Percentiles rank a stretch among this genome's conserved stretches.
Conservation (phyloP, 257 asterid genomes). For the Rubia yunnanensis region DNA sequence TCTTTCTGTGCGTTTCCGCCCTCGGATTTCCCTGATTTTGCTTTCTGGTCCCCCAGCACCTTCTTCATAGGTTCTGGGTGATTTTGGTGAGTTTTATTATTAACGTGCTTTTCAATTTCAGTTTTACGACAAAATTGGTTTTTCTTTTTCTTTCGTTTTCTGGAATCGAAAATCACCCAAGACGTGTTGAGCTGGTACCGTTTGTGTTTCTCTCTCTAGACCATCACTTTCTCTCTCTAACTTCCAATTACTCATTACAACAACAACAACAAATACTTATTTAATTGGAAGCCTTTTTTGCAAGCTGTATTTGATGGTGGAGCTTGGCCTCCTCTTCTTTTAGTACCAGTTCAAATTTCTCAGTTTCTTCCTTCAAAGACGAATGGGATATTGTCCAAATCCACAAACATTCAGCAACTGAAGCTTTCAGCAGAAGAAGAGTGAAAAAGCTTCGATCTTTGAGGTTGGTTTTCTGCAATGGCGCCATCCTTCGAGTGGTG, state of each 20-base stretch:
- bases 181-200: constrained; percentile 59
- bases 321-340: constrained; percentile 7
- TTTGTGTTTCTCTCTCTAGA: constrained; percentile 8
- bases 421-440: constrained; percentile 1
- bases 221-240: constrained; percentile 6
- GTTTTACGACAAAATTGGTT: not conserved
- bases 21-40: not conserved
- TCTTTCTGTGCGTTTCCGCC: too few relatives aligned
- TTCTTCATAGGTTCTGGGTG: not conserved
- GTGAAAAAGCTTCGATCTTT: constrained; percentile 7
- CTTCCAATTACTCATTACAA: not conserved
- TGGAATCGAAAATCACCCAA: constrained; percentile 29
- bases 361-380: constrained; percentile 9
- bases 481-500: constrained; percentile 76
- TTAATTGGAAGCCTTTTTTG: not conserved
- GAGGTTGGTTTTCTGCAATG: constrained; percentile 24
- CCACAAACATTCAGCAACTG: not conserved
- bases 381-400: constrained; percentile 10
- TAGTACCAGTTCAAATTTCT: constrained; percentile 18
- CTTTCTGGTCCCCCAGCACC: constrained; percentile 21
- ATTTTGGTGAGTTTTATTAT: constrained; percentile 2
- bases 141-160: constrained; percentile 11
- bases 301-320: constrained; percentile 17
- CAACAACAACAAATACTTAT: not conserved
- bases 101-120: constrained; percentile 10